Conservation (phyloP, 345 rosid species). For the Raphanus sativus region DNA sequence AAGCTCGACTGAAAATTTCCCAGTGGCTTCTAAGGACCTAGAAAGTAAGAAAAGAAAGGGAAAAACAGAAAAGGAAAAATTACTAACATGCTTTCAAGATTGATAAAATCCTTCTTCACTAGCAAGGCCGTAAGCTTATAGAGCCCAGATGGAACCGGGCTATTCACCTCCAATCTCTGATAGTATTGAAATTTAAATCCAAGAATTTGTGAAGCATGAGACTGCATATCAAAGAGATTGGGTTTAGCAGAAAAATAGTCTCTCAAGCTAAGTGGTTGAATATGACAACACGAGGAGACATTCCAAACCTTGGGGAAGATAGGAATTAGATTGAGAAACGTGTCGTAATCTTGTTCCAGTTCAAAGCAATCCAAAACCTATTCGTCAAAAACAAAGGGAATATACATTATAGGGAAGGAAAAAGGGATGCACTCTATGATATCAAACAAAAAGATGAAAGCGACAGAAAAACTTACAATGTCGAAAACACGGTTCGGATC, state of each 20-base stretch:
- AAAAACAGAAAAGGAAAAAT: slow-evolving; percentile 3
- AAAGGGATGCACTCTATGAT: slow-evolving; percentile 10
- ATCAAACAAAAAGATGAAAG: slow-evolving; percentile 25
- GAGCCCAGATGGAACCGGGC: slow-evolving; percentile 82
- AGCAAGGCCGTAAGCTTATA: slow-evolving; percentile 89
- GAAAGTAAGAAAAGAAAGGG: slow-evolving; percentile 8
- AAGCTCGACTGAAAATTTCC: background rate
- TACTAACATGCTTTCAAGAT: slow-evolving; percentile 93
- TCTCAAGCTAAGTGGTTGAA: slow-evolving; percentile 5
- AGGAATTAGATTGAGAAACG: slow-evolving; percentile 85
- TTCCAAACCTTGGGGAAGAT: slow-evolving; percentile 85
- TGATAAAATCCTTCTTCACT: slow-evolving; percentile 88
- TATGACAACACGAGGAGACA: slow-evolving; percentile 17
- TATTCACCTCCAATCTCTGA: slow-evolving; percentile 81
- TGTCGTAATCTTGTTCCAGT: slow-evolving; percentile 69
- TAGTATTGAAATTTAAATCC: slow-evolving; percentile 98
- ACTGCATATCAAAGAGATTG: slow-evolving; percentile 56
- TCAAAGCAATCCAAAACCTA: slow-evolving; percentile 97
- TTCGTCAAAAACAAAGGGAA: slow-evolving; percentile 29
- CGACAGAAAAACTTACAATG: slow-evolving; percentile 64
- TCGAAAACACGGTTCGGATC: slow-evolving; percentile 99
- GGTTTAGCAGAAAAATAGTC: slow-evolving; percentile 23
- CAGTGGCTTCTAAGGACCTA: slow-evolving; percentile 3
- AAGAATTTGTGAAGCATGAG: slow-evolving; percentile 98
- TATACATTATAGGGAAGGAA: slow-evolving; percentile 19